These are phyloP conservation scores for Collybiopsis confluens DNA, from an alignment of 768 basidiomycete species.

Conservation along the genomic window DNA sequence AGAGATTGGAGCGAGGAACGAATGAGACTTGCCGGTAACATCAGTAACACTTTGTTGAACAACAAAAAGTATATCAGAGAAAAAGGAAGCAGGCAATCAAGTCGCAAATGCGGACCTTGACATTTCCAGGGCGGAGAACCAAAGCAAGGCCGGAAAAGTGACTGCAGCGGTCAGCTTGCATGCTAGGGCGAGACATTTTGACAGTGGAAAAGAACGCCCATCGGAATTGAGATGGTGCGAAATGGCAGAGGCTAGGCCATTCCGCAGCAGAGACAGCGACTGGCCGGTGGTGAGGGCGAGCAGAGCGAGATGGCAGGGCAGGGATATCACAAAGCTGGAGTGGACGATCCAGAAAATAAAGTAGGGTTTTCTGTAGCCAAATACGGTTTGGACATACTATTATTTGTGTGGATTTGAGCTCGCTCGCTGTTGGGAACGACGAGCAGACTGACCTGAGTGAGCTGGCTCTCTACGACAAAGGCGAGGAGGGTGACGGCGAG, in stretches of 20 bases:
- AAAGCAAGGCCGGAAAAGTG: constrained; percentile 62
- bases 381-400: constrained; percentile 75
- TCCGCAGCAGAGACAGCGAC: constrained; percentile 44
- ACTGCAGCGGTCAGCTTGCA: constrained; percentile 57
- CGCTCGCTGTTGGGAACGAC: too few relatives aligned
- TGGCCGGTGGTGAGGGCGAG: constrained; percentile 48
- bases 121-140: constrained; percentile 70
- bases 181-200: constrained; percentile 33
- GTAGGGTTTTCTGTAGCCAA: constrained; percentile 83
- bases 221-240: constrained; percentile 40
- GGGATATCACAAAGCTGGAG: constrained; percentile 70
- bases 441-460: constrained; percentile 84
- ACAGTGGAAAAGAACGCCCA: constrained; percentile 29
- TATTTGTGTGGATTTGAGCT: too few relatives aligned
- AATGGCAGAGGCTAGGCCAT: constrained; percentile 48
- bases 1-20: not conserved
- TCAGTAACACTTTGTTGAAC: constrained; percentile 82
- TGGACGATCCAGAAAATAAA: constrained; percentile 90
- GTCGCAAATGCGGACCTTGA: constrained; percentile 35
- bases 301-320: constrained; percentile 77
- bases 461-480: constrained; percentile 74
- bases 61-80: constrained; percentile 5
- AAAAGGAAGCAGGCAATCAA: not conserved
- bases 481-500: constrained; percentile 61
- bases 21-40: constrained; percentile 54